Conservation (phyloP, 225 moss, liverwort and hornwort genomes). For the Antitrichia curtipendula region DNA sequence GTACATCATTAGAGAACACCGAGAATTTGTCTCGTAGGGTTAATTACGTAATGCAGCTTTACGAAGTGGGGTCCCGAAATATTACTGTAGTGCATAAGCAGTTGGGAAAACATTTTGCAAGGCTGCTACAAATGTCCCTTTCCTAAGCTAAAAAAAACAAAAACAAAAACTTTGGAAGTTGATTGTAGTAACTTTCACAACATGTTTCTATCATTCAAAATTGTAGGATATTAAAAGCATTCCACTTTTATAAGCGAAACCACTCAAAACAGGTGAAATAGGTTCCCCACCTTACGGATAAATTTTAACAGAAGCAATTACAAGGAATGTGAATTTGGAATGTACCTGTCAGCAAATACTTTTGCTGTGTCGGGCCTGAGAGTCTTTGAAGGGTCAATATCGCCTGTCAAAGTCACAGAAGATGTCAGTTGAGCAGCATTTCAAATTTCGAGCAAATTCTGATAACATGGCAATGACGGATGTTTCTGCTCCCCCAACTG, state of each 20-base stretch:
- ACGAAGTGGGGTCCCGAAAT: not conserved
- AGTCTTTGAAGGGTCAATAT: conserved; percentile 48
- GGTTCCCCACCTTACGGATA: no score
- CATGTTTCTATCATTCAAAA: not conserved
- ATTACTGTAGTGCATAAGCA: not conserved
- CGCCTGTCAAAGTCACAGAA: conserved; percentile 28
- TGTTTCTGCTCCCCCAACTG: not conserved
- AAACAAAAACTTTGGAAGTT: not conserved
- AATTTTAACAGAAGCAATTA: not conserved
- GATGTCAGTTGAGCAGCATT: not conserved
- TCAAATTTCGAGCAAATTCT: not conserved
- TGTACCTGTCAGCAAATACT: conserved; percentile 51
- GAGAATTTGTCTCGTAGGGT: not conserved
- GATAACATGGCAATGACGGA: not conserved
- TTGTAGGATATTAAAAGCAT: not conserved
- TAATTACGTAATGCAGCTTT: not conserved
- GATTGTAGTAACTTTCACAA: not conserved
- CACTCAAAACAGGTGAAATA: not conserved
- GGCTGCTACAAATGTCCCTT: not conserved
- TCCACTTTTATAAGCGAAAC: not conserved
- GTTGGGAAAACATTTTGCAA: not conserved
- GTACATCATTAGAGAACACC: not conserved
- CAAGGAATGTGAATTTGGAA: not conserved
- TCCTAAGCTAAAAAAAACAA: not conserved
- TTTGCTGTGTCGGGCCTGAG: conserved; percentile 49